Evolutionary conservation across 2,329 filamentous ascomycete genomes (phyloP).

Genomic region (Zasmidium angulare): DNA sequence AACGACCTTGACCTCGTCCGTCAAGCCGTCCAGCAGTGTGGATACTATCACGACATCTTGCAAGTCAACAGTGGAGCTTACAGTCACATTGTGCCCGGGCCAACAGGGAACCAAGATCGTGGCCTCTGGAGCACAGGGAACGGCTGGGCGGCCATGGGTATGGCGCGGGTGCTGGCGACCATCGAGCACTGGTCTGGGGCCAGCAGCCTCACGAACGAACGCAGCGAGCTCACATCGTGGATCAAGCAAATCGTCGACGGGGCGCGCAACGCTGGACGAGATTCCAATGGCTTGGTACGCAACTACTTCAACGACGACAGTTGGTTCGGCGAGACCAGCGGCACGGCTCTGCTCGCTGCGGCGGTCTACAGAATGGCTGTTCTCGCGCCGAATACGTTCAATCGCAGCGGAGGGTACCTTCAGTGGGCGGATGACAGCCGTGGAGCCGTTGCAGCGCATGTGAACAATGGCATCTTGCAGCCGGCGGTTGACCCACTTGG

Average conservation of each 20-base stretch:
- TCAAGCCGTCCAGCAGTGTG: no score
- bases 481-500: not conserved
- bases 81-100: no score
- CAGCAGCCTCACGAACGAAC: not conserved
- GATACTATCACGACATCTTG: no score
- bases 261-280: slow-evolving; percentile 28
- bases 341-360: not conserved
- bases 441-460: not conserved
- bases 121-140: slow-evolving; percentile 40
- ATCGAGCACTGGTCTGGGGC: slow-evolving; percentile 24
- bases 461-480: not conserved
- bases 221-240: slow-evolving; percentile 6
- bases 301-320: not conserved
- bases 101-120: no score
- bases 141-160: slow-evolving; percentile 50
- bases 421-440: not conserved
- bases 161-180: slow-evolving; percentile 48
- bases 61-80: no score
- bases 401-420: slow-evolving; percentile 21
- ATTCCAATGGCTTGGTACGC: slow-evolving; percentile 22
- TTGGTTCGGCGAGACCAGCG: not conserved
- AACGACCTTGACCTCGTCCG: slow-evolving; percentile 24
- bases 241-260: slow-evolving; percentile 19
- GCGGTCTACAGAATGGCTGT: not conserved
- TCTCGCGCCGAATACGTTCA: not conserved